Evolutionary conservation across 148 eudicot species (phyloP).

Genomic region (Pharnaceum exiguum): DNA sequence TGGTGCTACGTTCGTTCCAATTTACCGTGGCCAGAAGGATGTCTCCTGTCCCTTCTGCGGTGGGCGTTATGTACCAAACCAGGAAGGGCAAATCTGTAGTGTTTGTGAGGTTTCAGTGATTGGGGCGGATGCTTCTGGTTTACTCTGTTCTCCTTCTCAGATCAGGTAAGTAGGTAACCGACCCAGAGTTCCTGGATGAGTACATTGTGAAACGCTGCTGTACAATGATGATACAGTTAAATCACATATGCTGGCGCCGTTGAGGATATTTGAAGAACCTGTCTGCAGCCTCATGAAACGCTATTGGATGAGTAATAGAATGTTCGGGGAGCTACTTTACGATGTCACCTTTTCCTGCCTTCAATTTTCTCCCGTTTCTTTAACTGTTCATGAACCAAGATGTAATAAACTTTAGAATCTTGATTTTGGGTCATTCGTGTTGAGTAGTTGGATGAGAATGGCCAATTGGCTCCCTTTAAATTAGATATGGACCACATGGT

Average conservation of each 20-base stretch:
- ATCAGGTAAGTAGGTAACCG: conserved; percentile 60
- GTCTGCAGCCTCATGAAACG: conserved; percentile 11
- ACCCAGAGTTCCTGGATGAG: neutral
- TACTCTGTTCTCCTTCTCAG: conserved; percentile 89
- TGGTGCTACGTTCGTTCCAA: conserved; percentile 85
- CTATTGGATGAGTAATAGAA: conserved; percentile 2
- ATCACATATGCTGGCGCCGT: neutral
- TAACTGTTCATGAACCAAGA: conserved; percentile 25
- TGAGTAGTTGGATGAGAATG: conserved; percentile 33
- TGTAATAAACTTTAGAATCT: conserved; percentile 43
- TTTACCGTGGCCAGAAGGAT: conserved; percentile 80
- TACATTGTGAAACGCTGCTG: conserved; percentile 1
- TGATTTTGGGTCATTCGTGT: conserved; percentile 33
- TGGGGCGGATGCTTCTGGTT: conserved; percentile 91
- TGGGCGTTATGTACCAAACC: conserved; percentile 68
- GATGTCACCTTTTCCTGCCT: conserved; percentile 11
- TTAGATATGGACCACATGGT: conserved; percentile 7
- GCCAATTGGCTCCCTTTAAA: conserved; percentile 21
- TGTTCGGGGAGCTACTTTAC: conserved; percentile 13
- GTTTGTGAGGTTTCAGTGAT: conserved; percentile 78
- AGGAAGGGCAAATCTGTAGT: conserved; percentile 73
- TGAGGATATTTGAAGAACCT: conserved; percentile 12
- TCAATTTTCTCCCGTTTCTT: conserved; percentile 4
- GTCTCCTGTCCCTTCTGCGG: conserved; percentile 77
- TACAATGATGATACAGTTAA: neutral